phyloP scores from a whole-genome alignment of 225 moss, liverwort and hornwort species.

The Straminergon stramineum region DNA sequence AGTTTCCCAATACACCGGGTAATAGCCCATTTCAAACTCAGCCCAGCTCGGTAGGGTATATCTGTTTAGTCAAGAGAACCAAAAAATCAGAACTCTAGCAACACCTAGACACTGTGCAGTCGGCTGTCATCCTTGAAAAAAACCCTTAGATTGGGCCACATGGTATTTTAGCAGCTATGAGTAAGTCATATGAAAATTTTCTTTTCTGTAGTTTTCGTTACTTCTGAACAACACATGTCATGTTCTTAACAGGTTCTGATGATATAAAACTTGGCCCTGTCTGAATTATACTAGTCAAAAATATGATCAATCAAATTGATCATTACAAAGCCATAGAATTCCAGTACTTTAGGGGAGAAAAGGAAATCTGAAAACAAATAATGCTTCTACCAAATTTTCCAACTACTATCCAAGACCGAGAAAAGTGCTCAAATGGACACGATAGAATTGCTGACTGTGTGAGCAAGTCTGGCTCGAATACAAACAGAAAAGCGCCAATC shows the following conservation, averaged over 20 bases:
- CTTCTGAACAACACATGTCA: not conserved
- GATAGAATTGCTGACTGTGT: not conserved
- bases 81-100: not conserved
- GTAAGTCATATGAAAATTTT: not conserved
- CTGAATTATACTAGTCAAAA: not conserved
- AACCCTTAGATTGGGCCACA: not conserved
- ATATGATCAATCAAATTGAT: not conserved
- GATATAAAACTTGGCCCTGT: not conserved
- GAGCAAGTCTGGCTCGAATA: not conserved
- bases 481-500: not conserved
- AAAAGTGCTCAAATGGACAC: not conserved
- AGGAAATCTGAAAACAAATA: not conserved
- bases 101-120: not conserved
- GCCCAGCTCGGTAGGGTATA: constrained; percentile 68
- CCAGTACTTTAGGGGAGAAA: not conserved
- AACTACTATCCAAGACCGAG: not conserved
- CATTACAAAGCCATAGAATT: not conserved
- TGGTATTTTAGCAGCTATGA: not conserved
- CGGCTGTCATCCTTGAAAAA: not conserved
- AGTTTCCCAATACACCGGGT: constrained; percentile 81
- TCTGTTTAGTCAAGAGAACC: constrained; percentile 17
- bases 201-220: not conserved
- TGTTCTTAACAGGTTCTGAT: not conserved
- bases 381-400: not conserved
- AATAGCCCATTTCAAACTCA: constrained; percentile 77